Percentiles rank a stretch among this genome's conserved stretches.
Conservation (phyloP, 805 yeast genomes). For the Candida vartiovaarae region DNA sequence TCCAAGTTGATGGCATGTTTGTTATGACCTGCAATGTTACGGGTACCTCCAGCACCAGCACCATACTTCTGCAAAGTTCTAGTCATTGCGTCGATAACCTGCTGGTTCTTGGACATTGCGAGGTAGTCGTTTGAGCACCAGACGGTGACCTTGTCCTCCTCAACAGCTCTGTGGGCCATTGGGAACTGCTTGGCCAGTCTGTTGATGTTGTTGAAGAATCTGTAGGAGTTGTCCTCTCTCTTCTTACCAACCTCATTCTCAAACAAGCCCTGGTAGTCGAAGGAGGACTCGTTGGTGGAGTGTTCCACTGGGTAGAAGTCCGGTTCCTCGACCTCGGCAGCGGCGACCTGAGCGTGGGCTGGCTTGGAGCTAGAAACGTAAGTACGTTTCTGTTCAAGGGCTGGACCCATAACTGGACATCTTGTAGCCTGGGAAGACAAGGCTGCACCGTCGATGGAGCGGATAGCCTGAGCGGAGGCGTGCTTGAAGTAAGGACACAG, state of each 20-base stretch:
- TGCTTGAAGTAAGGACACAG: conserved; percentile 78
- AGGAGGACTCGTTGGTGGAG: conserved; percentile 42
- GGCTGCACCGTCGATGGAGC: conserved; percentile 39
- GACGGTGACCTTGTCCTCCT: conserved; percentile 84
- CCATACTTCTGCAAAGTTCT: conserved; percentile 82
- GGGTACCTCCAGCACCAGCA: conserved; percentile 98
- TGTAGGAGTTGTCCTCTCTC: conserved; percentile 83
- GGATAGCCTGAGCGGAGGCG: conserved; percentile 48
- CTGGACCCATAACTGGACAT: conserved; percentile 92
- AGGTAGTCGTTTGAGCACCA: conserved; percentile 99
- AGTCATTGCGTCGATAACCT: conserved; percentile 72
- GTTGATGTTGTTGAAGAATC: conserved; percentile 95
- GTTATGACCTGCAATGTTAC: conserved; percentile 98
- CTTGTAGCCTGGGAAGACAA: conserved; percentile 46
- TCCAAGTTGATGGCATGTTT: conserved; percentile 83
- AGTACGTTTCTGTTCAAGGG: conserved; percentile 39
- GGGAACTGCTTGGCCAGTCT: conserved; percentile 94
- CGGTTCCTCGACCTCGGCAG: conserved; percentile 22
- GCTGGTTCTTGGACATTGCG: conserved; percentile 83
- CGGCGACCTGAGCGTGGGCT: conserved; percentile 23
- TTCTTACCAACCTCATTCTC: conserved; percentile 62
- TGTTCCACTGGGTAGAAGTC: conserved; percentile 23
- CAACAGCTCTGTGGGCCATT: conserved; percentile 72
- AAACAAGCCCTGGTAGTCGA: conserved; percentile 69
- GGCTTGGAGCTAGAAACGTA: conserved; percentile 30